Conservation (phyloP, 768 basidiomycete species). For the Trametes meyenii region DNA sequence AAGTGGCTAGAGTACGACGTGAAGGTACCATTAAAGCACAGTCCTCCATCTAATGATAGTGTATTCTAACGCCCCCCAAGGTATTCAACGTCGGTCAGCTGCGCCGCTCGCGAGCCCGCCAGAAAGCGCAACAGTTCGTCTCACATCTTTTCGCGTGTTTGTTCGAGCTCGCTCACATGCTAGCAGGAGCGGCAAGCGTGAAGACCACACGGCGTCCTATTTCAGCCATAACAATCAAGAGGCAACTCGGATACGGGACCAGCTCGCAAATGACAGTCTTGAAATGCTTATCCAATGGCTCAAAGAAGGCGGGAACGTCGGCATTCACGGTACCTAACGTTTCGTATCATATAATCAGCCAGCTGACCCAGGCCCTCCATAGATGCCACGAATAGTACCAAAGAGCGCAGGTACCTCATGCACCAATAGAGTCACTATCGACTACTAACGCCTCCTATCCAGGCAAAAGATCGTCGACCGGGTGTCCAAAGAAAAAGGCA, state of each 20-base stretch:
- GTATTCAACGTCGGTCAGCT: conserved; percentile 99
- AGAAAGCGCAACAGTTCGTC: conserved; percentile 72
- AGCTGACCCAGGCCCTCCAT: neutral
- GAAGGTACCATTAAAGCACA: conserved; percentile 53
- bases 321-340: conserved; percentile 79
- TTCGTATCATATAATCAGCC: neutral
- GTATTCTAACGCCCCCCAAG: conserved; percentile 39
- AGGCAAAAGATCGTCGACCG: conserved; percentile 86
- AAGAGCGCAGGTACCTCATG: conserved; percentile 59
- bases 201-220: conserved; percentile 88
- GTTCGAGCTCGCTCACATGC: neutral
- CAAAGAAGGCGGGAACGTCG: conserved; percentile 94
- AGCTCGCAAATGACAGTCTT: conserved; percentile 86
- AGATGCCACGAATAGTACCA: conserved; percentile 98
- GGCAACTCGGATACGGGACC: conserved; percentile 76
- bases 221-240: conserved; percentile 86
- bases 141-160: neutral
- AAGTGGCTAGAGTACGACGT: conserved; percentile 99
- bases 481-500: conserved; percentile 82
- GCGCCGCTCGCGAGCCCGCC: conserved; percentile 80
- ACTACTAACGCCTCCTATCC: neutral
- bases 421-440: too few species aligned
- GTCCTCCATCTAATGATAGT: neutral
- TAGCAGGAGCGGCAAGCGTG: conserved; percentile 75
- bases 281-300: conserved; percentile 96